Conservation (phyloP, 164 flowering plant genomes). For the Tetracentron sinense region DNA sequence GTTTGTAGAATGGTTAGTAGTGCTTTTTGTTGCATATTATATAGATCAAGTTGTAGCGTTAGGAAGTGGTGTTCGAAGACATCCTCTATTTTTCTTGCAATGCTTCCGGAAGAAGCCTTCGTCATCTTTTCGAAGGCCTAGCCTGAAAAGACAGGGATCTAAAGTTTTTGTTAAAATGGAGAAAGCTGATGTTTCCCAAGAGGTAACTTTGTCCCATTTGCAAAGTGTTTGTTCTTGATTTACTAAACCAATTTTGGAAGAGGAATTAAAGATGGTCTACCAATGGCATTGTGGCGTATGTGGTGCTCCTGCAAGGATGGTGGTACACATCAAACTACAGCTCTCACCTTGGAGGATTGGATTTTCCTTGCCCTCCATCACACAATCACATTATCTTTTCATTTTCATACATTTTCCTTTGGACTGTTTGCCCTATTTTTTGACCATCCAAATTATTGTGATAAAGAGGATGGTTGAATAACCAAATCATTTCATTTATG, state of each 20-base stretch:
- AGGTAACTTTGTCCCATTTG: conserved; percentile 46
- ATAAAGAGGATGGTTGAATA: background rate
- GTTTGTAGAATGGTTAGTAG: conserved; percentile 52
- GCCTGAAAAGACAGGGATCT: conserved; percentile 54
- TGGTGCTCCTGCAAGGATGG: too few relatives aligned
- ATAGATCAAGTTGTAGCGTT: conserved; percentile 64
- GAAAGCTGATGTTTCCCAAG: conserved; percentile 77
- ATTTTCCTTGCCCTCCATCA: too few relatives aligned
- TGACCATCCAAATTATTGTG: background rate
- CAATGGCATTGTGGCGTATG: too few relatives aligned
- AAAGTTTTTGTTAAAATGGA: conserved; percentile 70
- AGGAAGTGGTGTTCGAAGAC: conserved; percentile 52
- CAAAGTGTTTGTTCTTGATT: background rate
- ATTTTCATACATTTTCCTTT: too few relatives aligned
- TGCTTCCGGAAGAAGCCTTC: conserved; percentile 37
- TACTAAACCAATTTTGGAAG: background rate
- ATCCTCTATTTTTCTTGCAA: conserved; percentile 61
- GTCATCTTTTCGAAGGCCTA: conserved; percentile 42
- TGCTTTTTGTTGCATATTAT: conserved; percentile 57
- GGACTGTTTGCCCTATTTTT: too few relatives aligned
- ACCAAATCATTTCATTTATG: background rate
- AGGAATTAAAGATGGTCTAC: background rate
- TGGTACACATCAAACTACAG: too few relatives aligned
- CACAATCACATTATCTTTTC: too few relatives aligned
- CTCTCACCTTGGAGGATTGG: too few relatives aligned